Conservation (phyloP, 441 rosid species). For the Pelargonium citronellum region DNA sequence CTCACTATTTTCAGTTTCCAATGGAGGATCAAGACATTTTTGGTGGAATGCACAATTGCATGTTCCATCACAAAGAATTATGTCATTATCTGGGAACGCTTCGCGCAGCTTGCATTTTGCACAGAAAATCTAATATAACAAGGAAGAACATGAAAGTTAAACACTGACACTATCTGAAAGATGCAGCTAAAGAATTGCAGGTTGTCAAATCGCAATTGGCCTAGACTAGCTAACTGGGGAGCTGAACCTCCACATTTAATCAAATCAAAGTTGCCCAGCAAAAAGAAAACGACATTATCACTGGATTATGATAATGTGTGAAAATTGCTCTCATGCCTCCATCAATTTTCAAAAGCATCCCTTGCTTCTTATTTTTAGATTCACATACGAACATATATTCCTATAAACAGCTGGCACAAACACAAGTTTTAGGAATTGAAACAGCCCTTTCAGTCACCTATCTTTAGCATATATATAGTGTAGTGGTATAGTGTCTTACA, state of each 20-base stretch:
- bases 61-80: slow-evolving; percentile 89
- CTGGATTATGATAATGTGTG: not conserved
- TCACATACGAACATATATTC: not conserved
- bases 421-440: not conserved
- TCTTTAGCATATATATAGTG: slow-evolving; percentile 7
- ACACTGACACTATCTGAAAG: slow-evolving; percentile 1
- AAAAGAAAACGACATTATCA: not conserved
- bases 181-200: not conserved
- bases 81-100: slow-evolving; percentile 84
- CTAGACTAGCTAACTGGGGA: not conserved
- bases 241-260: not conserved
- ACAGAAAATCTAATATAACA: slow-evolving; percentile 65
- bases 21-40: slow-evolving; percentile 86
- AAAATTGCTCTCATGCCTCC: not conserved
- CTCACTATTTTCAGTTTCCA: slow-evolving; percentile 83
- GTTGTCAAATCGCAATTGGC: not conserved
- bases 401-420: not conserved
- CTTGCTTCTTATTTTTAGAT: not conserved
- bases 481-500: slow-evolving; percentile 36
- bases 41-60: slow-evolving; percentile 95
- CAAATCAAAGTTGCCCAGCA: not conserved
- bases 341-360: not conserved
- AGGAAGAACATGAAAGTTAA: slow-evolving; percentile 15
- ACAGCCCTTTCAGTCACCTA: not conserved
- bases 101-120: slow-evolving; percentile 83